These are phyloP conservation scores for Dryadomyces quercivorus DNA, from an alignment of 2,329 filamentous ascomycete species.

Conservation along the genomic window DNA sequence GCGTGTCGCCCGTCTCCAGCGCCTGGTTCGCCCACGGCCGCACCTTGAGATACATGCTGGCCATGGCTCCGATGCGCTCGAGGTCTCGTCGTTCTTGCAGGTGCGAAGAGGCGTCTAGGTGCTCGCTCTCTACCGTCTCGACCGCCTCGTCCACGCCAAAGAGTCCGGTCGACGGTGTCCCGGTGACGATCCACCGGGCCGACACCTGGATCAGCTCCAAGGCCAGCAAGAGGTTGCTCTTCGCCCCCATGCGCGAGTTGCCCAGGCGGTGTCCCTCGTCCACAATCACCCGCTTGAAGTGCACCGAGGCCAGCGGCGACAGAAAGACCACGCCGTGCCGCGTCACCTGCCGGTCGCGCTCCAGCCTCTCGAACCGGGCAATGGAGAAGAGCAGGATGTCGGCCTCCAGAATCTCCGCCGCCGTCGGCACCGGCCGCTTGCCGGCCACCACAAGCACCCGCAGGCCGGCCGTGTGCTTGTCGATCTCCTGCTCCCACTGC, in stretches of 20 bases:
- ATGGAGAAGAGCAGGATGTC: constrained; percentile 73
- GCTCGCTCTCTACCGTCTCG: constrained; percentile 7
- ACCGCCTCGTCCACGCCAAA: constrained; percentile 51
- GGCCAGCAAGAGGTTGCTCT: constrained; percentile 41
- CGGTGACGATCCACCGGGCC: constrained; percentile 78
- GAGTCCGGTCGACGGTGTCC: constrained; percentile 75
- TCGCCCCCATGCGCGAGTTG: constrained; percentile 41
- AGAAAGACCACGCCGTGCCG: constrained; percentile 20
- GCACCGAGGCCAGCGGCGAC: constrained; percentile 53
- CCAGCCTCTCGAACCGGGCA: constrained; percentile 54
- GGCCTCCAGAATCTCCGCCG: constrained; percentile 46
- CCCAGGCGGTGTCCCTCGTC: constrained; percentile 86
- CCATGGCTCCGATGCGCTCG: constrained; percentile 51
- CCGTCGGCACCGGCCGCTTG: constrained; percentile 40
- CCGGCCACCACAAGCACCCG: constrained; percentile 51
- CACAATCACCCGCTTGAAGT: constrained; percentile 80
- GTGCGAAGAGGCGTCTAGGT: constrained; percentile 23
- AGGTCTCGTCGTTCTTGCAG: constrained; percentile 51
- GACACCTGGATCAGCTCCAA: constrained; percentile 49
- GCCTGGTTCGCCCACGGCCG: constrained; percentile 63
- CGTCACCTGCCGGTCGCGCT: constrained; percentile 29
- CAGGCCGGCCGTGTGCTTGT: constrained; percentile 60
- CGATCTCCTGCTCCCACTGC: constrained; percentile 75
- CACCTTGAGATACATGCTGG: constrained; percentile 60
- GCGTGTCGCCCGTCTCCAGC: constrained; percentile 32